Percentiles rank a stretch among this genome's conserved stretches.
Evolutionary conservation across 441 rosid genomes (phyloP).

Genomic region (Sinapis alba): DNA sequence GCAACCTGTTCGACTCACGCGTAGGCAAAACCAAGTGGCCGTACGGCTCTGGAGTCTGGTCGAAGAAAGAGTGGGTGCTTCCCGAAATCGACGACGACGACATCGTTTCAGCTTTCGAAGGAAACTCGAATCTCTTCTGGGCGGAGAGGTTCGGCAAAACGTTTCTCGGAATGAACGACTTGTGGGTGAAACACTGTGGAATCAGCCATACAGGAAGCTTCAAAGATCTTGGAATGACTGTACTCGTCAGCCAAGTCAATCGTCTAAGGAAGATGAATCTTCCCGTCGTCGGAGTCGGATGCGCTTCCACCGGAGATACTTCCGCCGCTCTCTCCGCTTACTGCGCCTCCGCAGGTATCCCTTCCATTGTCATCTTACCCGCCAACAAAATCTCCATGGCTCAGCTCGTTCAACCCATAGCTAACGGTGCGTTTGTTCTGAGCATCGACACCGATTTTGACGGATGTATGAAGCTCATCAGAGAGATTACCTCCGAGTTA

Average conservation of each 20-base stretch:
- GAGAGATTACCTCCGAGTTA: constrained; percentile 55
- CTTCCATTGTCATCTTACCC: constrained; percentile 59
- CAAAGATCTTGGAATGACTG: constrained; percentile 68
- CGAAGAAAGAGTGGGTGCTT: constrained; percentile 69
- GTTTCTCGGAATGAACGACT: constrained; percentile 55
- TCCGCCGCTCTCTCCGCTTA: constrained; percentile 64
- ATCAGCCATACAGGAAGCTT: constrained; percentile 63
- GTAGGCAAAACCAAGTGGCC: constrained; percentile 68
- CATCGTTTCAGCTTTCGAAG: constrained; percentile 65
- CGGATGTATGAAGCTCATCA: constrained; percentile 63
- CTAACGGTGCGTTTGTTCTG: constrained; percentile 61
- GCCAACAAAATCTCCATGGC: constrained; percentile 66
- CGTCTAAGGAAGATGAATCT: constrained; percentile 52
- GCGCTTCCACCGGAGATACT: constrained; percentile 67
- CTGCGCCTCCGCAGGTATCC: constrained; percentile 62
- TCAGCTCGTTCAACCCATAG: constrained; percentile 64
- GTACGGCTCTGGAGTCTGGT: constrained; percentile 68
- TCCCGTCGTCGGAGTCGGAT: constrained; percentile 59
- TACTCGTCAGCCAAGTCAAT: constrained; percentile 62
- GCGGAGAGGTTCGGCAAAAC: constrained; percentile 61
- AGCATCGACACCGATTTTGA: constrained; percentile 63
- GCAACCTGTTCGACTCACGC: constrained; percentile 57
- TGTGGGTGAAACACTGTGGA: constrained; percentile 75
- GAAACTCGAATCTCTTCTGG: constrained; percentile 69
- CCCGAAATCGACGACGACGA: constrained; percentile 61